phyloP scores from a whole-genome alignment of 2,329 filamentous ascomycete species.

The Colletotrichum sp. region DNA sequence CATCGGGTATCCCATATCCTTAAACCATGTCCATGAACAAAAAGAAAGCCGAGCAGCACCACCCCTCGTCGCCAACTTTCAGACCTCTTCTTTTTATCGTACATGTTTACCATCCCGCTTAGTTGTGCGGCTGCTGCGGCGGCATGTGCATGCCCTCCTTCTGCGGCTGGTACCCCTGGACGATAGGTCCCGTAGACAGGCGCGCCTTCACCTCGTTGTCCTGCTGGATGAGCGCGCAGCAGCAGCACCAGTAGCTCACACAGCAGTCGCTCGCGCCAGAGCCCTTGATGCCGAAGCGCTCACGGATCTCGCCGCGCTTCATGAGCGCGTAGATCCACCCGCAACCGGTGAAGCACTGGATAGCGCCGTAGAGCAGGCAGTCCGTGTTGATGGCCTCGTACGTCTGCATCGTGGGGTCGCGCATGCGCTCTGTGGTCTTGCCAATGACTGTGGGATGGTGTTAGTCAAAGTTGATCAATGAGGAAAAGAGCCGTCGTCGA shows the following conservation, averaged over 20 bases:
- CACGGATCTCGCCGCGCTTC: constrained; percentile 59
- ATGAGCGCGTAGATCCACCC: constrained; percentile 55
- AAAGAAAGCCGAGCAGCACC: not conserved
- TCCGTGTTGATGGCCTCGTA: constrained; percentile 46
- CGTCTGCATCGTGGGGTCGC: constrained; percentile 45
- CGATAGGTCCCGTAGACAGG: constrained; percentile 26
- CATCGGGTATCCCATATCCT: constrained; percentile 10
- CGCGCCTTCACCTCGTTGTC: constrained; percentile 56
- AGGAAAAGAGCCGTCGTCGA: too few species aligned
- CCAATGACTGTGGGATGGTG: constrained; percentile 41
- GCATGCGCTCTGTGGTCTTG: constrained; percentile 48
- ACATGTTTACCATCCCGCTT: not conserved
- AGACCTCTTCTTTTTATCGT: not conserved
- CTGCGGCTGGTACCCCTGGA: constrained; percentile 40
- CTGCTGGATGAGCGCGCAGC: constrained; percentile 63
- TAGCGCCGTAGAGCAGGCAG: constrained; percentile 43
- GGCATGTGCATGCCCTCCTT: constrained; percentile 43
- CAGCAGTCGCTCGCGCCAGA: constrained; percentile 54
- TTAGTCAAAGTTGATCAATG: not conserved
- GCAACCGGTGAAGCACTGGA: constrained; percentile 44
- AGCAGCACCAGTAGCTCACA: constrained; percentile 58
- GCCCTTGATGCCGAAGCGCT: constrained; percentile 59
- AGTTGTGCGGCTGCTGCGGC: constrained; percentile 1
- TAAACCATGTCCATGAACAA: not conserved
- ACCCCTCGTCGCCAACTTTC: not conserved